Evolutionary conservation across 2,329 filamentous ascomycete genomes (phyloP).

Genomic region (Penicillium sp.): DNA sequence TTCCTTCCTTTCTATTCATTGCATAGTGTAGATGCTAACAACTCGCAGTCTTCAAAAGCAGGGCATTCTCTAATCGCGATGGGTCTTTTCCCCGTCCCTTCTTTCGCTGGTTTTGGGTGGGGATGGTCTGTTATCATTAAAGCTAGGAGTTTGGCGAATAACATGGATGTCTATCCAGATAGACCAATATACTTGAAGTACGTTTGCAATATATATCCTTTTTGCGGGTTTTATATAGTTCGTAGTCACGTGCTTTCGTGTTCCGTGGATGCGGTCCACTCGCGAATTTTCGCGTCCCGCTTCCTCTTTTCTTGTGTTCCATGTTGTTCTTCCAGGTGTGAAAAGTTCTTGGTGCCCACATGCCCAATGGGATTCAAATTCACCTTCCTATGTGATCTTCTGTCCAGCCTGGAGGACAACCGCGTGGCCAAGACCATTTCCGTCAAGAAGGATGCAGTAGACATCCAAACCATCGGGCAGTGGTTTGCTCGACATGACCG

Average conservation of each 20-base stretch:
- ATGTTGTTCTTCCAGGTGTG: background rate
- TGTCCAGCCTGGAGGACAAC: conserved; percentile 64
- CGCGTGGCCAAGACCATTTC: conserved; percentile 34
- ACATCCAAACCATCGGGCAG: conserved; percentile 49
- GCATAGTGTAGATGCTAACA: conserved; percentile 21
- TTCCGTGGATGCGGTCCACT: conserved; percentile 27
- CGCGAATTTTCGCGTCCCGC: conserved; percentile 13
- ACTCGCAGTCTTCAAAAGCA: conserved; percentile 70
- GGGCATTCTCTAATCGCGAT: conserved; percentile 64
- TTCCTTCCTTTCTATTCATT: background rate
- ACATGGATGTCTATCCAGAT: background rate
- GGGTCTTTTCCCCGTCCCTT: background rate
- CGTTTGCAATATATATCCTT: background rate
- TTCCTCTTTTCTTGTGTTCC: background rate
- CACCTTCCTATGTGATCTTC: conserved; percentile 67
- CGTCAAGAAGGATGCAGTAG: conserved; percentile 30
- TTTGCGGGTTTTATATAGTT: background rate
- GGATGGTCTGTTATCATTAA: conserved; percentile 16
- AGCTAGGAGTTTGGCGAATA: conserved; percentile 34
- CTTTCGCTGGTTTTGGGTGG: background rate
- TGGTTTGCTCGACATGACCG: conserved; percentile 70
- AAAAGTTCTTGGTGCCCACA: background rate
- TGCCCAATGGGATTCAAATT: conserved; percentile 55
- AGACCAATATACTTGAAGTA: background rate
- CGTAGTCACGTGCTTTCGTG: conserved; percentile 34